Base-by-base conservation (phyloP, 306 rosid genomes). In the Medicago arabica region DNA sequence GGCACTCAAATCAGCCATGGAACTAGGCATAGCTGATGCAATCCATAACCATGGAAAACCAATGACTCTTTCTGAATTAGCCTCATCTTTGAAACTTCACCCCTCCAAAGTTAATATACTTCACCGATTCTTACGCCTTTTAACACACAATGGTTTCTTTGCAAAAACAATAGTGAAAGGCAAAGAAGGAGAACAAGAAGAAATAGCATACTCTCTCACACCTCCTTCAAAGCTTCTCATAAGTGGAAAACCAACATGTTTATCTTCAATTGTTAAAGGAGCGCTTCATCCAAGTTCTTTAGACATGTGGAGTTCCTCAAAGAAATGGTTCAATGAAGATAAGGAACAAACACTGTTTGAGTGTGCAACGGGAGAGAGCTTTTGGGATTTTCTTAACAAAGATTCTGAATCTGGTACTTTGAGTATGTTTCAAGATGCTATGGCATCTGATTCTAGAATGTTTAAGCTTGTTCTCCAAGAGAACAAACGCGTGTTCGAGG, bases 1-100 rank as follows among this genome's bases (percentile, higher is more conserved):
- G 90, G 86, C 91, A 4, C 84, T 89, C 3, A 84, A 85, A n/a
- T 78, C 79, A 9, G 85, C 66, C 1, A 39, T 85, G 77, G 85
- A 87, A 60, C 62, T 89, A 1, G 87, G 89, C 78, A 67, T 87
- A 51, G 89, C 89, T 0, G 88, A 89, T 62, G 21, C 17, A 28
- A 87, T 89, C 36, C 74, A 87, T 25, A 47, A 39, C 67, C 81
- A 89, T 16, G 88, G 86, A 21, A 75, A 82, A 70, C 81, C 87
- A 40, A 84, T 87, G 12, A 82, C 88, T 18, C 79, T 87, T 13
- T 15, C 71, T 1, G 73, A 85, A 13, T 43, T 89, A 47, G 75
- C 82, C 69, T 60, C 86, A 2, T 67, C 83, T 0, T 80, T 89
- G 34, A 79, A 87, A 1, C 74, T 89, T 50, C 83, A 61, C 68